A percentile compares a stretch with the other conserved stretches of the same genome.
Evolutionary conservation across 495 filamentous ascomycete species (phyloP).

Genomic region (Zalerion maritima): DNA sequence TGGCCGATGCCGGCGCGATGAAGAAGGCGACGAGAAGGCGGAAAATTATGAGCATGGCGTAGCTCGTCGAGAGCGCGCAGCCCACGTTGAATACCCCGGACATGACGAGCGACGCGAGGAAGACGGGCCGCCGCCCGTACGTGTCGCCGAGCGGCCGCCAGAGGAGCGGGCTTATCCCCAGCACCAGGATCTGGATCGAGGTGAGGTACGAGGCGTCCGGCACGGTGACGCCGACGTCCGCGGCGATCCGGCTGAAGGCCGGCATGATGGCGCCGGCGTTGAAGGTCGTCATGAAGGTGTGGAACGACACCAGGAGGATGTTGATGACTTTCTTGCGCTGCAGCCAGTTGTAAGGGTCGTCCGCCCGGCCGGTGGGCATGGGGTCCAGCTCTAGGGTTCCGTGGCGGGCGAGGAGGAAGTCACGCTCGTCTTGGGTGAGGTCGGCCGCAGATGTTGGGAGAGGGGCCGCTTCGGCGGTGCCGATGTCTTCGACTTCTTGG

Average conservation of each 20-base stretch:
- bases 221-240: conserved; percentile 24
- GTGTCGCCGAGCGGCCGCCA: conserved; percentile 40
- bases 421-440: conserved; percentile 26
- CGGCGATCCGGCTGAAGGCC: conserved; percentile 32
- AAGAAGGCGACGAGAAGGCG: conserved; percentile 36
- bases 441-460: too few relatives aligned
- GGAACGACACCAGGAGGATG: conserved; percentile 37
- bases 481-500: too few relatives aligned
- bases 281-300: conserved; percentile 43
- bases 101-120: conserved; percentile 30
- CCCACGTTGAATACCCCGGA: conserved; percentile 35
- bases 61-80: conserved; percentile 31
- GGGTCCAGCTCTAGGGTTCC: conserved; percentile 40
- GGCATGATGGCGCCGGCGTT: conserved; percentile 38
- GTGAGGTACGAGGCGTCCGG: conserved; percentile 34
- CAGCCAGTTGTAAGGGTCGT: conserved; percentile 44
- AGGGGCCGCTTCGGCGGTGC: too few relatives aligned
- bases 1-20: conserved; percentile 35
- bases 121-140: conserved; percentile 37
- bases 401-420: conserved; percentile 38
- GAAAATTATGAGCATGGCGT: conserved; percentile 28
- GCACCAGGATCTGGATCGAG: conserved; percentile 33
- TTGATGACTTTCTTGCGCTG: conserved; percentile 35
- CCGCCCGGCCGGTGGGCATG: conserved; percentile 30
- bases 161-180: conserved; percentile 35